Percentiles rank a stretch among this genome's conserved stretches.
Conservation (phyloP, 495 filamentous ascomycete species). For the Penicillium fimorum region DNA sequence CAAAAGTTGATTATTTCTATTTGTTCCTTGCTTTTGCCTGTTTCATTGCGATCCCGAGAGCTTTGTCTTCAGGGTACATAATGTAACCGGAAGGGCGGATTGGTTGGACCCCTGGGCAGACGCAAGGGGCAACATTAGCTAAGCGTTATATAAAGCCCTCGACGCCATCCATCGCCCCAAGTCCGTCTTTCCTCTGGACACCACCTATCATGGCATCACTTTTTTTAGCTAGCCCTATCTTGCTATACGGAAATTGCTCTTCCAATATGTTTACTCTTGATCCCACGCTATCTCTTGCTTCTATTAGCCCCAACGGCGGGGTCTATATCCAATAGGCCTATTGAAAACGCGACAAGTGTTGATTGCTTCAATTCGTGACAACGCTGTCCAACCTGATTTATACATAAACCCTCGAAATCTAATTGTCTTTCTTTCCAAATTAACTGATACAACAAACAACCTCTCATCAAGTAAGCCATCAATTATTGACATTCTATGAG, state of each 20-base stretch:
- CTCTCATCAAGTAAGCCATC: slow-evolving; percentile 10
- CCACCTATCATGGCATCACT: slow-evolving; percentile 27
- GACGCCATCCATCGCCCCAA: background rate
- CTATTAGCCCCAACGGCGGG: slow-evolving; percentile 75
- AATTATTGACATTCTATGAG: slow-evolving; percentile 2
- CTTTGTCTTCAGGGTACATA: background rate
- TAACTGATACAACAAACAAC: background rate
- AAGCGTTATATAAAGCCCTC: slow-evolving; percentile 16
- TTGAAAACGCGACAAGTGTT: slow-evolving; percentile 24
- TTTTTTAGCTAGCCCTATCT: slow-evolving; percentile 32
- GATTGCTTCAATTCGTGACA: slow-evolving; percentile 36
- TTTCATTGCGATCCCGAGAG: background rate
- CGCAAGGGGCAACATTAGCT: slow-evolving; percentile 22
- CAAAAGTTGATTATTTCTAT: slow-evolving; percentile 21
- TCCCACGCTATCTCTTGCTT: slow-evolving; percentile 39
- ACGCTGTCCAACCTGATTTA: slow-evolving; percentile 19
- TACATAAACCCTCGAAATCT: background rate
- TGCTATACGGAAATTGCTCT: slow-evolving; percentile 26
- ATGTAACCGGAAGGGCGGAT: background rate
- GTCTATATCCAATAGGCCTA: slow-evolving; percentile 52
- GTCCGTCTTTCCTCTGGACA: background rate
- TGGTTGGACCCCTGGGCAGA: background rate
- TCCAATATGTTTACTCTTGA: slow-evolving; percentile 12
- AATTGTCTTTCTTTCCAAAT: background rate
- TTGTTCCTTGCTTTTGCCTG: background rate